A percentile compares a stretch with the other conserved stretches of the same genome.
Conservation (phyloP, 2,329 filamentous ascomycete species). For the Fusarium compactum region DNA sequence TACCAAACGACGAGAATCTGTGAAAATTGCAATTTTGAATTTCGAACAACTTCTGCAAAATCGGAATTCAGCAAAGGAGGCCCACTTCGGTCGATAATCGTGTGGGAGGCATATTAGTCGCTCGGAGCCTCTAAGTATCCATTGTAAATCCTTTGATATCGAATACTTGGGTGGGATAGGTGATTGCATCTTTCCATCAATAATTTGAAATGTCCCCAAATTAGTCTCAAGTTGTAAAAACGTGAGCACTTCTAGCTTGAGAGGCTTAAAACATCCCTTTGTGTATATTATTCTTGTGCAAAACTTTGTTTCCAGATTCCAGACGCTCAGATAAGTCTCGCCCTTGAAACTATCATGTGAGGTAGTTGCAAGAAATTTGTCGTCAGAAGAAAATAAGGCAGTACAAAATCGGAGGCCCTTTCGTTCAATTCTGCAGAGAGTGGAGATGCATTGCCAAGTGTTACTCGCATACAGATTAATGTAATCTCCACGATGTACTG, state of each 20-base stretch:
- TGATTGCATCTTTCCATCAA: fast-evolving
- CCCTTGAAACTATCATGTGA: fast-evolving
- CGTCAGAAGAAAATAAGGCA: neutral
- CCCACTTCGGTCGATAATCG: neutral
- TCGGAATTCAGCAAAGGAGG: no score
- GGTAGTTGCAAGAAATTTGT: neutral
- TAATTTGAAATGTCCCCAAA: neutral
- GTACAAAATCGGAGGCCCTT: fast-evolving
- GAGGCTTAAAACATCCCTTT: fast-evolving
- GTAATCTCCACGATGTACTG: neutral
- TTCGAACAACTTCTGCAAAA: neutral
- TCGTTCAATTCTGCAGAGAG: neutral
- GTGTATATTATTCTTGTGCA: fast-evolving
- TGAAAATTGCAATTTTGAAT: neutral
- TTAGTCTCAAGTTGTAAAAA: neutral
- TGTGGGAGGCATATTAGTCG: neutral
- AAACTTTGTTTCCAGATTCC: neutral
- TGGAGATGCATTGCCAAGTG: neutral
- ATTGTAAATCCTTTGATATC: neutral
- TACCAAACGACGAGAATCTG: fast-evolving
- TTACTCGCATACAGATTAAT: fast-evolving
- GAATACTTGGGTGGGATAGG: neutral
- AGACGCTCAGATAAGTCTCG: neutral
- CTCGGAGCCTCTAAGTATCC: neutral
- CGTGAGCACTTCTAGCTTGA: neutral